A percentile compares a stretch with the other conserved stretches of the same genome.
Evolutionary conservation across 768 basidiomycete genomes (phyloP).

Genomic region (Paxillus involutus): DNA sequence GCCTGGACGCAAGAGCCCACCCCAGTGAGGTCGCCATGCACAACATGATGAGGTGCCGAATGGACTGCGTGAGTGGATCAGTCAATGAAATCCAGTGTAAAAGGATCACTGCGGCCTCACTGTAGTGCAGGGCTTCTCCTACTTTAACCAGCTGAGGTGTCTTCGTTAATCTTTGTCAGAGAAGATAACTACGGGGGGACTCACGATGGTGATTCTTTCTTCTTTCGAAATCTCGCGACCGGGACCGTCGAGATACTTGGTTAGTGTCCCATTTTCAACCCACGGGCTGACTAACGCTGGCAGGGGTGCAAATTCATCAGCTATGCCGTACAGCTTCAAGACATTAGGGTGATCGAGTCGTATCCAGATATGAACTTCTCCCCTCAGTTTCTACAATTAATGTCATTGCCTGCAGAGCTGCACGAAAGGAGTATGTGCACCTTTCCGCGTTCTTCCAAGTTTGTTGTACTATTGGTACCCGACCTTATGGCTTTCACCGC

Average conservation of each 20-base stretch:
- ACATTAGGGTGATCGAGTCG: slow-evolving; percentile 38
- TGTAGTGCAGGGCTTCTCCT: slow-evolving; percentile 38
- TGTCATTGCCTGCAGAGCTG: too few species aligned
- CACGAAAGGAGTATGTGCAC: not conserved
- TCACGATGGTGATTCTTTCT: slow-evolving; percentile 37
- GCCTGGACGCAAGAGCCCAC: not conserved
- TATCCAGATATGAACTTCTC: slow-evolving; percentile 40
- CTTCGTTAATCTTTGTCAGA: not conserved
- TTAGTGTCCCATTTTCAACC: slow-evolving; percentile 39
- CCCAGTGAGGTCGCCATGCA: slow-evolving; percentile 11
- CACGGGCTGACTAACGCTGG: slow-evolving; percentile 42
- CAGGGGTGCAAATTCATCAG: slow-evolving; percentile 37
- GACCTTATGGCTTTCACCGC: slow-evolving; percentile 4
- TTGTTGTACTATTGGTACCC: not conserved
- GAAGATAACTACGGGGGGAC: not conserved
- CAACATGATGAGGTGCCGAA: not conserved
- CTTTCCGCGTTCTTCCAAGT: not conserved
- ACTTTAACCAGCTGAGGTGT: slow-evolving; percentile 37
- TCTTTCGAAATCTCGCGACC: slow-evolving; percentile 36
- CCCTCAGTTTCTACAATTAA: slow-evolving; percentile 20
- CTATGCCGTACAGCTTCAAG: slow-evolving; percentile 35
- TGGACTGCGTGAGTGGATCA: not conserved
- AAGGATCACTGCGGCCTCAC: slow-evolving; percentile 23
- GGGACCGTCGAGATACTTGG: slow-evolving; percentile 37
- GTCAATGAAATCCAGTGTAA: too few species aligned